A percentile compares a stretch with the other conserved stretches of the same genome.
These are phyloP conservation scores for Suillus alpinus DNA, from an alignment of 768 basidiomycete species.

Conservation along the genomic window DNA sequence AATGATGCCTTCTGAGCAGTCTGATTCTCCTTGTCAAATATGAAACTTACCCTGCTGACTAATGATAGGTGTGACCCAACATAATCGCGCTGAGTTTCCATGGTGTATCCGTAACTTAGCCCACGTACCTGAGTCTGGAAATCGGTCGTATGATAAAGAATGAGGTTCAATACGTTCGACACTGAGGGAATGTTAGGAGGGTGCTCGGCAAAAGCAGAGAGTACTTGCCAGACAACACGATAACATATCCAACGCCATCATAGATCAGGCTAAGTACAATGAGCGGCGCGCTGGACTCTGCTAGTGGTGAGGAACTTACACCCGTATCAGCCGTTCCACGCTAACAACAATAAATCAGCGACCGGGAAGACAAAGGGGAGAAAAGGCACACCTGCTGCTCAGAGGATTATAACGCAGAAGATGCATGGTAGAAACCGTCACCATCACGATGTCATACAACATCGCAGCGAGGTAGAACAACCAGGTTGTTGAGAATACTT, in stretches of 20 bases:
- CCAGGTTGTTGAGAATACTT: slow-evolving; percentile 44
- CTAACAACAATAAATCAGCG: neutral
- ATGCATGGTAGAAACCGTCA: slow-evolving; percentile 16
- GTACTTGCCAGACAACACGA: neutral
- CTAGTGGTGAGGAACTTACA: neutral
- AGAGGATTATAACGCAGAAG: neutral
- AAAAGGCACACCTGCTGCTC: neutral
- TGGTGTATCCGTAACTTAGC: neutral
- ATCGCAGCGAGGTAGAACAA: slow-evolving; percentile 58
- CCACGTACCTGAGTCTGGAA: neutral
- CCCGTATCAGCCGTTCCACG: neutral
- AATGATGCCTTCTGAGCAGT: too few species aligned
- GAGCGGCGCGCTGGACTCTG: neutral
- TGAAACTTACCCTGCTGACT: neutral
- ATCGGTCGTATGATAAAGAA: neutral
- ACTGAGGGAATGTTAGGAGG: neutral
- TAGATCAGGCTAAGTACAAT: neutral
- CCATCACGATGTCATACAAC: slow-evolving; percentile 51
- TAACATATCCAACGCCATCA: neutral
- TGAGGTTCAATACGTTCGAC: neutral
- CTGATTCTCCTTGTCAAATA: neutral
- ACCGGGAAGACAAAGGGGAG: neutral
- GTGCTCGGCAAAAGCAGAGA: neutral
- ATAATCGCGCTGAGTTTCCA: neutral
- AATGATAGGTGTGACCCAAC: neutral